A percentile compares a stretch with the other conserved stretches of the same genome.
Evolutionary conservation across 129 eudicot genomes (phyloP).

Genomic region (Helianthus tuberosus): DNA sequence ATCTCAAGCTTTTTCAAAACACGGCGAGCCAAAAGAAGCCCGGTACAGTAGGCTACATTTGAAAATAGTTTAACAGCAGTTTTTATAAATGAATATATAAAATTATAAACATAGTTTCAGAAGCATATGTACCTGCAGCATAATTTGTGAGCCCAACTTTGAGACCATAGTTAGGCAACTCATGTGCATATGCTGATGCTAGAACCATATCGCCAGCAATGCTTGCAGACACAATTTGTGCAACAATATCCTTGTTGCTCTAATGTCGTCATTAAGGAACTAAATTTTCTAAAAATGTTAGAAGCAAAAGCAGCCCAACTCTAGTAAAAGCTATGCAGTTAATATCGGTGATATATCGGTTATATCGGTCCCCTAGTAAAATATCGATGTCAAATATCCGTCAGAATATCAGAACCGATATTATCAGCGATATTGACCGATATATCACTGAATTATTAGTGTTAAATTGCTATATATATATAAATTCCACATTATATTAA

Average conservation of each 20-base stretch:
- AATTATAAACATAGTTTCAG: not conserved
- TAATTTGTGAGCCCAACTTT: constrained; percentile 65
- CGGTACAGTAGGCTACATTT: constrained; percentile 40
- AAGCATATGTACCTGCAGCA: constrained; percentile 48
- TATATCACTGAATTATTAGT: too few species aligned
- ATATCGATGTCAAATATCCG: too few species aligned
- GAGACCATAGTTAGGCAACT: constrained; percentile 54
- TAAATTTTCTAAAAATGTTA: not conserved
- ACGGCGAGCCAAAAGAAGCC: constrained; percentile 69
- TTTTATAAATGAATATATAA: not conserved
- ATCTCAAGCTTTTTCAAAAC: constrained; percentile 56
- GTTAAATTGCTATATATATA: too few species aligned
- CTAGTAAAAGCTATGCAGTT: not conserved
- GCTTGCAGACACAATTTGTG: constrained; percentile 59
- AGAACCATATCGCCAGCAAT: constrained; percentile 63
- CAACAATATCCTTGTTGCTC: constrained; percentile 59
- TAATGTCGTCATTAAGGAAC: constrained; percentile 29
- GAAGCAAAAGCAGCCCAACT: not conserved
- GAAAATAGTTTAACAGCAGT: not conserved
- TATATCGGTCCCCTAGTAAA: too few species aligned
- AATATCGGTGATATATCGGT: too few species aligned
- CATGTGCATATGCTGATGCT: constrained; percentile 62
- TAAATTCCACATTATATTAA: too few species aligned
- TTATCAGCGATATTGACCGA: too few species aligned
- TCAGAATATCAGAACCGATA: too few species aligned